Evolutionary conservation across 1,284 basidiomycete species (phyloP), one percentile per base, ranked within the genome.

Genomic region (Inonotus hispidus): DNA sequence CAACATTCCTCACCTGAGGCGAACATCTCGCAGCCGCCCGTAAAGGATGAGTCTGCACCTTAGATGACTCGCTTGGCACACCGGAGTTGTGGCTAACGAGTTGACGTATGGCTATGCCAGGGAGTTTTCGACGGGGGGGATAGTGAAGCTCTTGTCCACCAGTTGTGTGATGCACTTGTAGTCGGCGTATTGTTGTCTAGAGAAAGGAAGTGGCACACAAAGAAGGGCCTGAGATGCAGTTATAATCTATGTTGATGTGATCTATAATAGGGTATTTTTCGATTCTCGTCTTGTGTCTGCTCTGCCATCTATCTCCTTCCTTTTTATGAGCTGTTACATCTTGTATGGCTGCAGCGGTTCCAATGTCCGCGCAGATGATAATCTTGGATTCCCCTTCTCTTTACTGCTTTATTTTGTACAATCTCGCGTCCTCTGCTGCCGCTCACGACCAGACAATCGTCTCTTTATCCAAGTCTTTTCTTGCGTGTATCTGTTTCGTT

Each of bases 11-110:
- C 71, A 58, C 57, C 57, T 19, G 57, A 58, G 57, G 16, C 57
- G n/a, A 47, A 41, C n/a, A 10, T 43, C 16, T 39, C 23, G 3
- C n/a, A 19, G 35, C 78, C 80, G 58, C 57, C 71, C 38, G 78
- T 82, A 65, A 82, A 83, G 71, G 71, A 79, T 53, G 81, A 82
- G 67, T 67, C 63, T 63, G 62, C 63, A 61, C 57, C 70, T 68
- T 67, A 61, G 56, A 49, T 23, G 19, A 43, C 16, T 43, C 16
- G 11, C 19, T 2, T 14, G 2, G 11, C 41, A 19, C 16, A 43
- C 41, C 41, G 19, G 38, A 32, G 32, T 32, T 32, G 32, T 8
- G 32, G 32, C 32, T 32, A 32, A 8, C 4, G 8, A 4, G 32
- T 8, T 32, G 32, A 3, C 32, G 32, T 32, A 32, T 32, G 32